Evolutionary conservation across 73 alveolate species (phyloP).

Genomic region (Vitrella brassicaformis): DNA sequence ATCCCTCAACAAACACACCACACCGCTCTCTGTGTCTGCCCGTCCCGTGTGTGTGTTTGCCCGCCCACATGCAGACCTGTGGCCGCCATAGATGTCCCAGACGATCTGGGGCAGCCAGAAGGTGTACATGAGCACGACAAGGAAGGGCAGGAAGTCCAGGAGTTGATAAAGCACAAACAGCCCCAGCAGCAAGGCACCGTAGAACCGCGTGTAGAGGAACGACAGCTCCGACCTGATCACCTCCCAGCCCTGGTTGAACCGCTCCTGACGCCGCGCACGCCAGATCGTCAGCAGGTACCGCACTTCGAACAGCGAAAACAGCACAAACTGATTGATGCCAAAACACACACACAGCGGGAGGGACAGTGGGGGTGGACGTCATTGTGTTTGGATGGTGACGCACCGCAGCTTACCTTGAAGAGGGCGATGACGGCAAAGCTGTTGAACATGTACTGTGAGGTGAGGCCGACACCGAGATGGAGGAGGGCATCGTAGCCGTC

Average conservation of each 20-base stretch:
- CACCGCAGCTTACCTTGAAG: neutral
- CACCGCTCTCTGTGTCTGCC: neutral
- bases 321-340: neutral
- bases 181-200: neutral
- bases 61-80: no score
- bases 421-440: neutral
- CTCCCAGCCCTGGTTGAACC: neutral
- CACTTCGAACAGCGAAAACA: neutral
- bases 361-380: neutral
- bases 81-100: neutral
- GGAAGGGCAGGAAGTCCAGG: neutral
- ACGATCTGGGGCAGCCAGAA: neutral
- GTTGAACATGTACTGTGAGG: neutral
- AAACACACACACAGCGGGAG: neutral
- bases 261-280: neutral
- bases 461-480: neutral
- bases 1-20: neutral
- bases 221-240: neutral
- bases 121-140: neutral
- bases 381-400: neutral
- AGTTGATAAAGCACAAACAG: neutral
- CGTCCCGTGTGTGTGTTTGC: no score
- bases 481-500: neutral
- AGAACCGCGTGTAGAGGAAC: neutral
- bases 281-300: neutral